Evolutionary conservation across 2,329 filamentous ascomycete species (phyloP).

Genomic region (Paraphoma sp.): DNA sequence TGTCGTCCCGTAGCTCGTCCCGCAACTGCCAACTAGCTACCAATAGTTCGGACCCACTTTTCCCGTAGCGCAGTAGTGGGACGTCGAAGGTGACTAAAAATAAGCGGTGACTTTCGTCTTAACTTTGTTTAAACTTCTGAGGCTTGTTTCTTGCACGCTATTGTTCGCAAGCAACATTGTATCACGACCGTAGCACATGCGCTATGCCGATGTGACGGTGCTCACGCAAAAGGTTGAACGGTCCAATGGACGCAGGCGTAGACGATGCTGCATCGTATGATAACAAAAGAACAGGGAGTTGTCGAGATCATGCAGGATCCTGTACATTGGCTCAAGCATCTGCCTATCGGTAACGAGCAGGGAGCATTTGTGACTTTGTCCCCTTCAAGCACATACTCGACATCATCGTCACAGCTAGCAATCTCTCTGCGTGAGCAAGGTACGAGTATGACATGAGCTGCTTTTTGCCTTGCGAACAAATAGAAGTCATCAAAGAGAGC

Average conservation of each 20-base stretch:
- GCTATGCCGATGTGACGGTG: neutral
- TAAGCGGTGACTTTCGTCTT: neutral
- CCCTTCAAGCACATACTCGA: neutral
- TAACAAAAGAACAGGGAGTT: neutral
- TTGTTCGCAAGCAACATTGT: neutral
- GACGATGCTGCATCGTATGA: neutral
- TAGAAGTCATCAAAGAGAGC: neutral
- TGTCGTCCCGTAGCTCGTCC: neutral
- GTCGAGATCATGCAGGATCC: neutral
- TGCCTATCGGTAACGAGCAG: neutral
- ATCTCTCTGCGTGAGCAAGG: neutral
- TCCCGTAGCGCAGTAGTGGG: too few species aligned
- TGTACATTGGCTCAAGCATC: neutral
- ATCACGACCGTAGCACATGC: neutral
- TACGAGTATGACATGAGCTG: neutral
- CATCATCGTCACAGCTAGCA: neutral
- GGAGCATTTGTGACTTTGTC: neutral
- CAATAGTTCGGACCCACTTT: neutral
- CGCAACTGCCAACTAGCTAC: neutral
- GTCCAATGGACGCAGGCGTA: neutral
- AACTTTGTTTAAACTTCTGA: neutral
- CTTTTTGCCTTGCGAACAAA: neutral
- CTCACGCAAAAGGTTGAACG: neutral
- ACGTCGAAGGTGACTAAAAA: neutral
- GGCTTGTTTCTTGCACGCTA: neutral